Percentiles rank a stretch among this genome's conserved stretches.
Evolutionary conservation across 441 rosid species (phyloP).

Genomic region (Bruguiera hainesii): DNA sequence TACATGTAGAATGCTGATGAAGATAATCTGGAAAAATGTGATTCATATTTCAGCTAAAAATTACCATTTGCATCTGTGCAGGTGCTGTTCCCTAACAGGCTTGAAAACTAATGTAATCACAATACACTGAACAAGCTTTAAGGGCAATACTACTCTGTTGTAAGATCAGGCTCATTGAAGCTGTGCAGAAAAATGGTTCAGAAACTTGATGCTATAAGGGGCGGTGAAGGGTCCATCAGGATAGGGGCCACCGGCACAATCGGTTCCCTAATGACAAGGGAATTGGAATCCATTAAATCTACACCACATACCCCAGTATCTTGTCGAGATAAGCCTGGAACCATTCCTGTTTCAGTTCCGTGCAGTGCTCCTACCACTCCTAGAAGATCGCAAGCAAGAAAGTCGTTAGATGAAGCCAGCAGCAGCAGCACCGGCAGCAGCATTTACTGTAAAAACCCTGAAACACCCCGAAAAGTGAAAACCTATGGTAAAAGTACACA

Average conservation of each 20-base stretch:
- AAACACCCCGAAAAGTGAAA: slow-evolving; percentile 42
- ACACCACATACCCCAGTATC: slow-evolving; percentile 41
- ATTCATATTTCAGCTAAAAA: slow-evolving; percentile 9
- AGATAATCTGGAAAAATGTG: slow-evolving; percentile 4
- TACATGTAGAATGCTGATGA: no score
- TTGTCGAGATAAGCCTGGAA: slow-evolving; percentile 32
- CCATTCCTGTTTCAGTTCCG: slow-evolving; percentile 45
- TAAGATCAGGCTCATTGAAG: slow-evolving; percentile 7
- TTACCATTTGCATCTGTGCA: slow-evolving; percentile 8
- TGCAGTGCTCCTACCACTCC: slow-evolving; percentile 43
- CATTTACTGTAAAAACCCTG: slow-evolving; percentile 23
- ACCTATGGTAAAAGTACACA: slow-evolving; percentile 42
- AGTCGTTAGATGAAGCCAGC: slow-evolving; percentile 71
- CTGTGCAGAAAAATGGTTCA: slow-evolving; percentile 50
- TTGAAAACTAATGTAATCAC: slow-evolving; percentile 4
- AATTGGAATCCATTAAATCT: slow-evolving; percentile 58
- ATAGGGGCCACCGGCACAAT: slow-evolving; percentile 85
- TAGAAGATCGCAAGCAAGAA: slow-evolving; percentile 52
- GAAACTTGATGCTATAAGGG: slow-evolving; percentile 66
- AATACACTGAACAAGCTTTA: slow-evolving; percentile 9
- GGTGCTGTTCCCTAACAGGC: slow-evolving; percentile 19
- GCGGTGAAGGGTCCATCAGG: slow-evolving; percentile 78
- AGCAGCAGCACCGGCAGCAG: slow-evolving; percentile 41
- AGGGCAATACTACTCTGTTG: slow-evolving; percentile 4
- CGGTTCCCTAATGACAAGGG: slow-evolving; percentile 71